Evolutionary conservation across 2,329 filamentous ascomycete species (phyloP).

Genomic region (Colletotrichum chrysophilum): DNA sequence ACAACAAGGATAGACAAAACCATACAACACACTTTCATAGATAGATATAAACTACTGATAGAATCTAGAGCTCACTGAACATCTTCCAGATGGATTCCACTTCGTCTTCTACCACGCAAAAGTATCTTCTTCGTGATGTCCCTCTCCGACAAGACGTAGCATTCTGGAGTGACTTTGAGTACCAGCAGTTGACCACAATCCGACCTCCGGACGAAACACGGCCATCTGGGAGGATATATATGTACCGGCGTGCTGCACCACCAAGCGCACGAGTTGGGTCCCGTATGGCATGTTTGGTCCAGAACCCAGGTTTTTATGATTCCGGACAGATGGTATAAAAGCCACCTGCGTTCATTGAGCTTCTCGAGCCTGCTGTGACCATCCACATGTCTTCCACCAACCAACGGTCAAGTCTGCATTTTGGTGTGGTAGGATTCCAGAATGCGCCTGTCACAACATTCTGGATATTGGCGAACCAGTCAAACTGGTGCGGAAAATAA

Average conservation of each 20-base stretch:
- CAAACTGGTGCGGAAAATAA: neutral
- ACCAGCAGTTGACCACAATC: neutral
- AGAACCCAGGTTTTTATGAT: neutral
- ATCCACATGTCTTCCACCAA: neutral
- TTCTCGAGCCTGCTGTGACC: neutral
- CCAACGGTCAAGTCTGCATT: no score
- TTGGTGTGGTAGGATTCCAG: no score
- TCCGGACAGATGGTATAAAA: neutral
- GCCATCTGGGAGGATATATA: neutral
- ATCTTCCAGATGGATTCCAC: neutral
- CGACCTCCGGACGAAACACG: neutral
- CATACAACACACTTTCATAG: neutral
- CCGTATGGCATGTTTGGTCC: neutral
- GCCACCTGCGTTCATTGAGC: neutral
- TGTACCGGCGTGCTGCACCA: neutral
- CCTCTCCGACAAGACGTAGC: neutral
- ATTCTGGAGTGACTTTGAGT: neutral
- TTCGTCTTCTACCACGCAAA: neutral
- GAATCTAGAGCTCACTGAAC: neutral
- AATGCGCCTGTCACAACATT: neutral
- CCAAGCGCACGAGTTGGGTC: neutral
- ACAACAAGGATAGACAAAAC: neutral
- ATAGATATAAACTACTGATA: neutral
- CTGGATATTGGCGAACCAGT: neutral
- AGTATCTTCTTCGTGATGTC: neutral